Conservation (phyloP, 352 stramenopile species). For the Nothophytophthora sp. region DNA sequence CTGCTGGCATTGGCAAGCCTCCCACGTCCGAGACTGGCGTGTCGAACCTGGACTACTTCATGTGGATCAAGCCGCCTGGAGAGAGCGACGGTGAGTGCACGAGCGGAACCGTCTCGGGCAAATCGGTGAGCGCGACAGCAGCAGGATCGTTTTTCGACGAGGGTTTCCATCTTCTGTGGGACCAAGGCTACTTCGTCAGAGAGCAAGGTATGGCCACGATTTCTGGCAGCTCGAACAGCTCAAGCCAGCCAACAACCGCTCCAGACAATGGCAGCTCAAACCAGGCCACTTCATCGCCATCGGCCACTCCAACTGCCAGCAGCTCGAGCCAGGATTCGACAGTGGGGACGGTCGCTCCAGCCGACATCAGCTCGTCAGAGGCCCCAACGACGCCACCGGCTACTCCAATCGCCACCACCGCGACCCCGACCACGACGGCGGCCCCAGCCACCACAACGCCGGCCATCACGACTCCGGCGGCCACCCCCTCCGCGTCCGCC, state of each 20-base stretch:
- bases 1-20: slow-evolving; percentile 39
- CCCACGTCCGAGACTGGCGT: slow-evolving; percentile 32
- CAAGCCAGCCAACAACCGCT: no score
- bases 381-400: background rate
- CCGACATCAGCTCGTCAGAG: background rate
- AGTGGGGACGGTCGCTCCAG: background rate
- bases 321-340: background rate
- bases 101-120: background rate
- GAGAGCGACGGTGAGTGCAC: slow-evolving; percentile 53
- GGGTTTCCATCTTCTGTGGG: slow-evolving; percentile 45
- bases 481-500: background rate
- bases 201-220: slow-evolving; percentile 3
- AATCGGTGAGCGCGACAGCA: slow-evolving; percentile 16
- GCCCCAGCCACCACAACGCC: background rate
- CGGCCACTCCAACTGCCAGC: background rate
- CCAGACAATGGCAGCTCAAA: background rate
- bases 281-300: background rate
- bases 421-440: background rate
- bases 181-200: slow-evolving; percentile 51
- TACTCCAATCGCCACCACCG: background rate
- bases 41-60: slow-evolving; percentile 44
- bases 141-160: slow-evolving; percentile 48
- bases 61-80: slow-evolving; percentile 51
- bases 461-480: no score
- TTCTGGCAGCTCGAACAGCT: background rate